Evolutionary conservation across 306 rosid genomes (phyloP).

Genomic region (Cicer yamashitae): DNA sequence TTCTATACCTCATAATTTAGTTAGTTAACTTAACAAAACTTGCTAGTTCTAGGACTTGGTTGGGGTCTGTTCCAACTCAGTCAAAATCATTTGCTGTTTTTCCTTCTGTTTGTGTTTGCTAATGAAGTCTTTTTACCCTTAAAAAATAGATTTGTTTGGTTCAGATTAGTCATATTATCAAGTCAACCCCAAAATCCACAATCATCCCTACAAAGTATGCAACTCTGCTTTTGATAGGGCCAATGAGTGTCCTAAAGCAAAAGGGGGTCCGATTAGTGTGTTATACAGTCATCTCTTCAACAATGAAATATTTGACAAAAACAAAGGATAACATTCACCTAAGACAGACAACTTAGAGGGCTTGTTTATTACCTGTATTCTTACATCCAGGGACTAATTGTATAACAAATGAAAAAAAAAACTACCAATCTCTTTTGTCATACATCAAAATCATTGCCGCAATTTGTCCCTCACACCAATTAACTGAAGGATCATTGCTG

Average conservation of each 20-base stretch:
- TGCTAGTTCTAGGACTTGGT: too few relatives aligned
- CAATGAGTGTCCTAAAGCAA: background rate
- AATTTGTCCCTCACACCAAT: constrained; percentile 38
- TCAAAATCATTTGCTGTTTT: too few relatives aligned
- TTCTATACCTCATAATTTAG: too few relatives aligned
- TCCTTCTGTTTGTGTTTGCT: too few relatives aligned
- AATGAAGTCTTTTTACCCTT: too few relatives aligned
- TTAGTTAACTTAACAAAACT: too few relatives aligned
- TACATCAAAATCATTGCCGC: constrained; percentile 44
- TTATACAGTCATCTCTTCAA: constrained; percentile 7
- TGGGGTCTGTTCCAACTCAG: too few relatives aligned
- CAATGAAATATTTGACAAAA: constrained; percentile 7
- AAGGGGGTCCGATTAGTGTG: background rate
- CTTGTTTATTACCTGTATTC: constrained; percentile 48
- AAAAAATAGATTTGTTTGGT: background rate
- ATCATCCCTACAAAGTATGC: background rate
- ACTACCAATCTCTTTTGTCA: constrained; percentile 33
- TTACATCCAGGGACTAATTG: constrained; percentile 48
- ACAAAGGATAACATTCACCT: constrained; percentile 31
- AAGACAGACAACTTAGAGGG: constrained; percentile 36
- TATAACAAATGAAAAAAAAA: constrained; percentile 43
- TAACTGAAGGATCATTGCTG: constrained; percentile 41
- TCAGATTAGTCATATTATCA: background rate
- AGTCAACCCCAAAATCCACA: background rate
- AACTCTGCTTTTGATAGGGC: constrained; percentile 1